Evolutionary conservation across 2,329 filamentous ascomycete genomes (phyloP), one percentile per base, ranked within the genome.

Genomic region (Aotearoamyces nothofagi): DNA sequence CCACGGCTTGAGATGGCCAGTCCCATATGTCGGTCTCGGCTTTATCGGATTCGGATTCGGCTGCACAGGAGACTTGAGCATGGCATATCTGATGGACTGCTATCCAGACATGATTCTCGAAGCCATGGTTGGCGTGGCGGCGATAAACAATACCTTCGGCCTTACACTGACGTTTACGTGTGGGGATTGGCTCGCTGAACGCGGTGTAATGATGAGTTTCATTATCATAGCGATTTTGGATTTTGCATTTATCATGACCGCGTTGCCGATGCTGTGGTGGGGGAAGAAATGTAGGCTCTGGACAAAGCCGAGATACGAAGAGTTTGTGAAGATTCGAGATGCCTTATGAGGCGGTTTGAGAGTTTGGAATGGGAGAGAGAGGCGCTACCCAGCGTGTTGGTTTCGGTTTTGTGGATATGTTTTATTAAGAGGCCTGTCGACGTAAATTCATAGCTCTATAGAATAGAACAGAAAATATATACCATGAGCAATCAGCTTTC

Each of bases 31-130:
- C 9, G 66, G 63, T 2, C 48, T 70, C 1, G 66, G 61, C 3
- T 60, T 69, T 37, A 69, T 69, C 15, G 66, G 66, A 4, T 70
- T 71, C 31, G 66, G 66, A 2, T 70, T 65, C 46, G 66, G 66
- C 5, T 69, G 65, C 28, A 63, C 63, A 2, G 66, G 66, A 5
- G 66, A 70, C 44, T 43, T 71, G 33, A 55, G 57, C 30, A 57
- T 66, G 53, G 60, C 64, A 0, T 69, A 69, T 34, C 48, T 68
- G 4, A 63, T 63, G 38, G 65, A 69, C 33, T 59, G 58, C 3
- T 69, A 69, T 33, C 63, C 63, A 1, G 63, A 66, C 17, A 66
- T 66, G 56, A 57, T 69, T 5, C 47, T 69, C 3, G 64, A 69
- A 38, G 65, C 65, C 15, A 69, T 69, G 64, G 65, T 68, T 2